These are phyloP conservation scores for Pisolithus albus DNA, from an alignment of 768 basidiomycete genomes.

Conservation along the genomic window DNA sequence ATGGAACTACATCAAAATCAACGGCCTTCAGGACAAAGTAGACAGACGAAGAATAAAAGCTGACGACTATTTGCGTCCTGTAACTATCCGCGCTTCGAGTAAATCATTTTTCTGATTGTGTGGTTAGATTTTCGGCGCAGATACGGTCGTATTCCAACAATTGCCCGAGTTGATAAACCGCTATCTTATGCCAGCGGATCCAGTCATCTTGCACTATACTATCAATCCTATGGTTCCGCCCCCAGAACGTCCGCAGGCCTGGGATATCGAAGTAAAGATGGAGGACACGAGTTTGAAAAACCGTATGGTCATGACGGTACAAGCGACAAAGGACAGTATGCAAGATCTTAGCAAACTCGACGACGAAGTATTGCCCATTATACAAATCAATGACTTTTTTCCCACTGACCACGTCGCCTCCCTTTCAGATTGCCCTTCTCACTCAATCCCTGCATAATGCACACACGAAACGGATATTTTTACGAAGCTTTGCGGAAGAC, in stretches of 20 bases:
- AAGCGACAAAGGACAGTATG: conserved; percentile 62
- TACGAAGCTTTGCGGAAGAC: conserved; percentile 73
- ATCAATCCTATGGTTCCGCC: conserved; percentile 56
- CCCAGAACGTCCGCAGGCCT: conserved; percentile 68
- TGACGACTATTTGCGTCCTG: conserved; percentile 61
- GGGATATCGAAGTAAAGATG: conserved; percentile 83
- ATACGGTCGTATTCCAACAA: conserved; percentile 70
- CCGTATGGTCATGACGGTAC: conserved; percentile 66
- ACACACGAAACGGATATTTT: conserved; percentile 79
- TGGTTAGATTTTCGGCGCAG: conserved; percentile 63
- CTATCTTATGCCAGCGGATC: conserved; percentile 69
- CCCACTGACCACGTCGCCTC: conserved; percentile 12
- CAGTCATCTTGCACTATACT: conserved; percentile 72
- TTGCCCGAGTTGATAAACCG: conserved; percentile 83
- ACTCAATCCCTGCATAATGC: conserved; percentile 84
- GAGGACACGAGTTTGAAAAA: conserved; percentile 72
- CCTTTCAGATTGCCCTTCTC: conserved; percentile 63
- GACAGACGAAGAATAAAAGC: conserved; percentile 65
- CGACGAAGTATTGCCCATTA: conserved; percentile 62
- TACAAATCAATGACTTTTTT: not conserved
- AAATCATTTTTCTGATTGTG: not conserved
- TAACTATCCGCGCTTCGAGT: conserved; percentile 23
- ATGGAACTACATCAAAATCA: conserved; percentile 89
- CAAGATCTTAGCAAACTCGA: conserved; percentile 68
- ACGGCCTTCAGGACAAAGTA: conserved; percentile 76